Evolutionary conservation across 441 rosid species (phyloP).

Genomic region (Brassica balearica): DNA sequence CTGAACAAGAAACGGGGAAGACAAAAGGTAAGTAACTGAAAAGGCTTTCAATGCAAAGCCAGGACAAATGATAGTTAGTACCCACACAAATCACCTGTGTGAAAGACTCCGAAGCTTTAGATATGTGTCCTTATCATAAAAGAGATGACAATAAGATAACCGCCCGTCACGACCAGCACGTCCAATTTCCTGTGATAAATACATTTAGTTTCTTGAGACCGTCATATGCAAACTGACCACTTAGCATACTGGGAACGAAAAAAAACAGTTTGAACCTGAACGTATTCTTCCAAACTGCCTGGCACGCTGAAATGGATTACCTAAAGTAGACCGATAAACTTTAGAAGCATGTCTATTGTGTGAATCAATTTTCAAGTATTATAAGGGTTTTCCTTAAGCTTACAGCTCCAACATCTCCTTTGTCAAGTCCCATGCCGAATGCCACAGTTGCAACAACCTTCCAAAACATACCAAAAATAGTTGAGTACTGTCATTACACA

Average conservation of each 20-base stretch:
- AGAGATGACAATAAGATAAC: constrained; percentile 85
- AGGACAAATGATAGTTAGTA: constrained; percentile 22
- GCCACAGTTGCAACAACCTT: constrained; percentile 99
- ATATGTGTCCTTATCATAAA: constrained; percentile 74
- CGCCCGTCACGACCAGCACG: constrained; percentile 98
- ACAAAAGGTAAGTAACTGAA: constrained; percentile 38
- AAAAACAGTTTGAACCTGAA: constrained; percentile 65
- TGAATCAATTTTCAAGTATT: constrained; percentile 16
- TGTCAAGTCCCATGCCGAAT: constrained; percentile 98
- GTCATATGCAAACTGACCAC: constrained; percentile 25
- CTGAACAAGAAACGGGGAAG: constrained; percentile 49
- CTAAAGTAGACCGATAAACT: constrained; percentile 50
- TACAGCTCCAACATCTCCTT: constrained; percentile 96
- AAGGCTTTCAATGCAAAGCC: constrained; percentile 32
- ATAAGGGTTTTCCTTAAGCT: constrained; percentile 48
- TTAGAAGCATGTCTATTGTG: constrained; percentile 24
- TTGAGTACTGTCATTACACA: constrained; percentile 26
- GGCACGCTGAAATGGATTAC: constrained; percentile 93
- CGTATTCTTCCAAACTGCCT: constrained; percentile 98
- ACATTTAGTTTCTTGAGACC: constrained; percentile 32
- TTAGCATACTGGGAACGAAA: constrained; percentile 8
- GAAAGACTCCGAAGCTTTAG: constrained; percentile 90
- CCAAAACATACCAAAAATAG: constrained; percentile 35
- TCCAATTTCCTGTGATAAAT: constrained; percentile 73
- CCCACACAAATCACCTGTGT: constrained; percentile 65